Base-by-base conservation (phyloP, 2,329 filamentous ascomycete genomes). In the Lasiodiplodia citricola region DNA sequence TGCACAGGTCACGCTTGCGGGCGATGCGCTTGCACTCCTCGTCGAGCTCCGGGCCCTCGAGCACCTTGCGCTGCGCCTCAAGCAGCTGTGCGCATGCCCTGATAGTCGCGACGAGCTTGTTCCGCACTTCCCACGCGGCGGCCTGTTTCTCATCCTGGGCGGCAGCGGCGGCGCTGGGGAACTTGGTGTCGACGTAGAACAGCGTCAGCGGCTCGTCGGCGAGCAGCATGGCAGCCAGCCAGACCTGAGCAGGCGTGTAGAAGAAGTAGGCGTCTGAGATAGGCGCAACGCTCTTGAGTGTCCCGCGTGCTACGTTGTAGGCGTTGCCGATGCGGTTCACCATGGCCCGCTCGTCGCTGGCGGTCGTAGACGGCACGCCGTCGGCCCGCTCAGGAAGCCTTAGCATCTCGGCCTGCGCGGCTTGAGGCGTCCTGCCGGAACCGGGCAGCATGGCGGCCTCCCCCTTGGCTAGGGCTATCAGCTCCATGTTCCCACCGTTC, bases 221-320 rank as follows among this genome's bases (percentile, higher is more conserved):
- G 64, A 96, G 86, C 16, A 91, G 85, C 35, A 97, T 81, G 0
- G 94, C 90, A 0, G 93, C 91, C 70, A 98, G 86, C 90, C 94
- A 94, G 77, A 98, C 97, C 79, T 99, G 96, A 28, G 92, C 92
- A 0, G 96, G 96, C 0, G 95, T 95, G 81, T 92, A 98, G 80
- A 97, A 91, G 81, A 98, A 97, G 82, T 98, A 98, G n/a, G 89
- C 94, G 75, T 99, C 96, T 31, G 95, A 97, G 70, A 97, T 86
- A 63, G 97, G 83, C 0, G 94, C 92, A 68, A 92, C 92, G 67
- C 90, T 91, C 51, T 83, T 81, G 28, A 82, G 73, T 3, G 75
- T 76, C 16, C 76, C 69, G 51, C 62, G 62, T 21, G 68, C 62
- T 76, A 93, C 93, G 23, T 90, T 88, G 52, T 92, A 87, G 0